These are phyloP conservation scores for Colletotrichum phormii DNA, from an alignment of 2,329 filamentous ascomycete species.

Conservation along the genomic window DNA sequence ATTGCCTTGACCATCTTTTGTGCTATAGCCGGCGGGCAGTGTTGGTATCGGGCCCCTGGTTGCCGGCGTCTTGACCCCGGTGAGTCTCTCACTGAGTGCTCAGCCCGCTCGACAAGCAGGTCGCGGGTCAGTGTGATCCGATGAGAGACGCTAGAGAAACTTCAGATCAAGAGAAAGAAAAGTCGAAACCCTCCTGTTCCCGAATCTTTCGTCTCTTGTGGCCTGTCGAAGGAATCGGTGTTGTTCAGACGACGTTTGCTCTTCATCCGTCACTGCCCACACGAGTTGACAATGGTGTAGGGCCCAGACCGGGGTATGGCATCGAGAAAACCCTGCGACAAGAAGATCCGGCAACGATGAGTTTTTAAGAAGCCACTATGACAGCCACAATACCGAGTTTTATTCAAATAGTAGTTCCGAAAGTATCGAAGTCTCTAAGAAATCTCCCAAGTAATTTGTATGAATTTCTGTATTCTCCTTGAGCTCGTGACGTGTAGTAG, in stretches of 20 bases:
- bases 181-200: neutral
- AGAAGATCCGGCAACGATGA: neutral
- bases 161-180: neutral
- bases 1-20: slow-evolving; percentile 23
- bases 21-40: neutral
- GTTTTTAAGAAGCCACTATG: neutral
- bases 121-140: neutral
- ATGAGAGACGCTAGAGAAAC: neutral
- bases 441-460: neutral
- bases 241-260: slow-evolving; percentile 1
- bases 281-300: slow-evolving; percentile 16
- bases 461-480: neutral
- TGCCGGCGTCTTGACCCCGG: neutral
- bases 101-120: neutral
- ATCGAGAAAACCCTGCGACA: slow-evolving; percentile 15
- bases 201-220: neutral
- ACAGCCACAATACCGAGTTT: neutral
- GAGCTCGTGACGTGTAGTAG: neutral
- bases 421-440: neutral
- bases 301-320: slow-evolving; percentile 10
- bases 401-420: neutral
- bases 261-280: slow-evolving; percentile 5
- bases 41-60: neutral
- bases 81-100: neutral
- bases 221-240: neutral